Evolutionary conservation across 2,329 filamentous ascomycete genomes (phyloP), one percentile per base, ranked within the genome.

Genomic region (Zymoseptoria tritici): DNA sequence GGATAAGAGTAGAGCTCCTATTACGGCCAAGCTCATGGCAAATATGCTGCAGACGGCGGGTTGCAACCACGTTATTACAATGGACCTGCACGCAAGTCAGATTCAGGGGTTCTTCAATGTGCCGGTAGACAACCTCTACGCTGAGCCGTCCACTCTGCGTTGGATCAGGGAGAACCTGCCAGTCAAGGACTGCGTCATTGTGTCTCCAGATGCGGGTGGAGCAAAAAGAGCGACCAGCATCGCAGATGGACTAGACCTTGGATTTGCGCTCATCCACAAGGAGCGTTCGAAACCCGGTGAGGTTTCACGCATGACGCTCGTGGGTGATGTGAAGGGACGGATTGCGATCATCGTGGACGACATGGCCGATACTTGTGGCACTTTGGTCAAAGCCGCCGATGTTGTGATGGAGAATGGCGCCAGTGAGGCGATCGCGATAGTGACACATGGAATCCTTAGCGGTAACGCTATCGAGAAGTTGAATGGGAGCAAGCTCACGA

Each of bases 21-120:
- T 97, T 74, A 95, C 90, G 50, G 93, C 93, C 21, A 95, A 94
- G 75, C 82, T 97, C 57, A 95, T 97, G 78, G 93, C 93, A 60
- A 97, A 97, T 77, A 97, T 97, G 92, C 82, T 97, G 58, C 91
- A 96, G 75, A 95, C 91, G 2, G 92, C 92, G 51, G 93, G 93
- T 59, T 96, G 91, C 76, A 91, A 91, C 74, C 89, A 92, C 73
- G 88, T 96, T 69, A 96, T 97, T 67, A 97, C 92, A 19, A 96
- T 97, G 90, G 92, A 97, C 72, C 82, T 97, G 60, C 92, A 97
- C 73, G 92, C 91, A 60, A 91, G 87, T 61, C 92, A 97, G 80
- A 95, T 95, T 63, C 90, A 95, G 77, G 93, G 93, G 50, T 97
- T 97, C 80, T 97, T 97, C 82, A 96, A 96, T 63, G 84, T 88